These are phyloP conservation scores for Candida sonorensis DNA, from an alignment of 805 yeast genomes.

Conservation along the genomic window DNA sequence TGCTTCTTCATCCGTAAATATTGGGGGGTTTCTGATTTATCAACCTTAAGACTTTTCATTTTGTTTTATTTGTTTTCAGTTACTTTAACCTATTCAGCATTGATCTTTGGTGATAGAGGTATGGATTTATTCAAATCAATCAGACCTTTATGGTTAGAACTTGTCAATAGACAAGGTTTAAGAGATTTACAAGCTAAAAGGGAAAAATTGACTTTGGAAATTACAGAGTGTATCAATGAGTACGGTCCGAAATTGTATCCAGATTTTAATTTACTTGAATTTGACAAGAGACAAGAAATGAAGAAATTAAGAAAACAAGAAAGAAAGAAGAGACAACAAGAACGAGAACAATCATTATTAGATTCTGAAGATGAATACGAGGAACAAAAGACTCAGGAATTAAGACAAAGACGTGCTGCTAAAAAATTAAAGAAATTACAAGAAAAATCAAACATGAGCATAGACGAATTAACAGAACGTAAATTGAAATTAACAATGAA, in stretches of 20 bases:
- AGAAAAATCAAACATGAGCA: slow-evolving; percentile 19
- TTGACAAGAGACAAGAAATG: slow-evolving; percentile 32
- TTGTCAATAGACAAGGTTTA: slow-evolving; percentile 52
- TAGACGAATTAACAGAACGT: slow-evolving; percentile 32
- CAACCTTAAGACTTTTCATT: slow-evolving; percentile 26
- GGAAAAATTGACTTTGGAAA: slow-evolving; percentile 55
- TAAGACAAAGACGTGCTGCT: slow-evolving; percentile 36
- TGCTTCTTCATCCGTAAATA: slow-evolving; percentile 28
- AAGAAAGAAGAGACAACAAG: slow-evolving; percentile 18
- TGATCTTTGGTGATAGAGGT: slow-evolving; percentile 89
- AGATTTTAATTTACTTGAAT: slow-evolving; percentile 60
- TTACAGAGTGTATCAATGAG: slow-evolving; percentile 72
- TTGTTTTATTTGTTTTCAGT: slow-evolving; percentile 61
- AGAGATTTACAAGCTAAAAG: slow-evolving; percentile 56
- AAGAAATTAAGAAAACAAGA: slow-evolving; percentile 23
- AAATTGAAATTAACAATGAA: slow-evolving; percentile 39
- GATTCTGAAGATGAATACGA: slow-evolving; percentile 42
- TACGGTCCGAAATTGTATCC: slow-evolving; percentile 84
- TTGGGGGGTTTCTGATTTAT: slow-evolving; percentile 12
- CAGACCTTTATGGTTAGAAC: slow-evolving; percentile 67
- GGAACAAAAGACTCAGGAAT: slow-evolving; percentile 40
- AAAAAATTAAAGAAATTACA: slow-evolving; percentile 22
- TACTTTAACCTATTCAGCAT: slow-evolving; percentile 79
- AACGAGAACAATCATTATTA: slow-evolving; percentile 9
- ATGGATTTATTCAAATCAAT: slow-evolving; percentile 80